Conservation (phyloP, 2,329 filamentous ascomycete genomes). For the Exophiala spinifera region DNA sequence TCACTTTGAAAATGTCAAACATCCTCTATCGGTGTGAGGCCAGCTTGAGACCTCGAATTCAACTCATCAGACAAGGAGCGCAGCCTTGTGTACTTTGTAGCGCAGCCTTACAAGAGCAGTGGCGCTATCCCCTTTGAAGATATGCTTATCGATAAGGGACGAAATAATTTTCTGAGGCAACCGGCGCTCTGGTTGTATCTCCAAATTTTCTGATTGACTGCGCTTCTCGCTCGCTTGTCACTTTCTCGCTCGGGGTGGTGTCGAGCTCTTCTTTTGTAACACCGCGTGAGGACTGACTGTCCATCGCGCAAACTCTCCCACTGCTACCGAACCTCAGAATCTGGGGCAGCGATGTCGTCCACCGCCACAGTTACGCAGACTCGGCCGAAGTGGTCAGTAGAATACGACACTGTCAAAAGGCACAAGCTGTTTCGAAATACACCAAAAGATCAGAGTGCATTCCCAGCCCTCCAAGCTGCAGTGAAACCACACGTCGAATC, state of each 20-base stretch:
- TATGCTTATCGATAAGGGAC: constrained; percentile 5
- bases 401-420: constrained; percentile 80
- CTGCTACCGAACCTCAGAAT: not conserved
- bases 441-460: constrained; percentile 81
- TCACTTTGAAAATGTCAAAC: too few species aligned
- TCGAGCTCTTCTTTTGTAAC: too few species aligned
- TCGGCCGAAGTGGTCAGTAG: constrained; percentile 70
- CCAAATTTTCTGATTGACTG: not conserved
- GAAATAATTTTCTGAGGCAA: constrained; percentile 3
- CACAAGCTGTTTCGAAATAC: constrained; percentile 87
- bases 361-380: constrained; percentile 15
- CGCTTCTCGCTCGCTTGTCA: not conserved
- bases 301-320: not conserved
- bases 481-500: constrained; percentile 90
- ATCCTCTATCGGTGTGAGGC: not conserved
- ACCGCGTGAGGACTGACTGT: too few species aligned
- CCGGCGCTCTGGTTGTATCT: not conserved
- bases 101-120: not conserved
- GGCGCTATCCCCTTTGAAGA: not conserved
- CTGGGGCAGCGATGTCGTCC: constrained; percentile 11
- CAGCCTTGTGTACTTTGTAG: not conserved
- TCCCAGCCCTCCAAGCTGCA: constrained; percentile 80
- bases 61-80: not conserved
- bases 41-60: too few species aligned
- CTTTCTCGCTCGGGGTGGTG: too few species aligned